Evolutionary conservation across 2,329 filamentous ascomycete genomes (phyloP).

Genomic region (Cercospora citrullina): DNA sequence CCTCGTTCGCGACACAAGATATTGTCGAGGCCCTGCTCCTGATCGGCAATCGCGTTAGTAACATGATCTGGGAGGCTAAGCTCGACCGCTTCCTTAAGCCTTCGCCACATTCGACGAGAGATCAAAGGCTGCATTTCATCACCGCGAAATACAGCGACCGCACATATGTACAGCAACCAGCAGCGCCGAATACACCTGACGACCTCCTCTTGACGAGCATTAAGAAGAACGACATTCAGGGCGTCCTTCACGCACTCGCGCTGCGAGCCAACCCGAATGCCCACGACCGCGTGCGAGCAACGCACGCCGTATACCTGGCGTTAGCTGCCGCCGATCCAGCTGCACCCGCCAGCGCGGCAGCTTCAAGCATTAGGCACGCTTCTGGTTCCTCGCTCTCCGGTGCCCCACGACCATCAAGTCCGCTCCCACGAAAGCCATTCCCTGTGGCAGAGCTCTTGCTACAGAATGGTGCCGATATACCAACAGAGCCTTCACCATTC

Average conservation of each 20-base stretch:
- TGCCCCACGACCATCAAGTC: conserved; percentile 40
- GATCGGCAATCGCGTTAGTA: conserved; percentile 90
- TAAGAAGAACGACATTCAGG: conserved; percentile 93
- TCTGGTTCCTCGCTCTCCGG: conserved; percentile 27
- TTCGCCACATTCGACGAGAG: conserved; percentile 72
- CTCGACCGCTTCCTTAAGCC: conserved; percentile 76
- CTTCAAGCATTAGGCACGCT: conserved; percentile 38
- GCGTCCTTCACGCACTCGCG: conserved; percentile 86
- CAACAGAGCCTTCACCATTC: conserved; percentile 71
- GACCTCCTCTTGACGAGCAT: conserved; percentile 89
- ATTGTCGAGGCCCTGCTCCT: conserved; percentile 91
- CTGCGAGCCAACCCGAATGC: conserved; percentile 84
- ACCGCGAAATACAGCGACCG: conserved; percentile 90
- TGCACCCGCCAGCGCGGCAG: conserved; percentile 54
- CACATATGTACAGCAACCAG: conserved; percentile 71
- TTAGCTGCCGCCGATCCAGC: conserved; percentile 91
- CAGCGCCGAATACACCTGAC: conserved; percentile 69
- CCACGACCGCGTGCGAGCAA: conserved; percentile 80
- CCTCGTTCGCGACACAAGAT: conserved; percentile 93
- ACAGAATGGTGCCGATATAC: conserved; percentile 92
- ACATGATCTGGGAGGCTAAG: conserved; percentile 92
- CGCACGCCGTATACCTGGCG: conserved; percentile 86
- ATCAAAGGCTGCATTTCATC: conserved; percentile 92
- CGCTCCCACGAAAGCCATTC: conserved; percentile 60
- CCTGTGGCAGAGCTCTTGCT: conserved; percentile 86